Base-by-base conservation (phyloP, 139 green algal species). In the Tetradesmus obliquus region DNA sequence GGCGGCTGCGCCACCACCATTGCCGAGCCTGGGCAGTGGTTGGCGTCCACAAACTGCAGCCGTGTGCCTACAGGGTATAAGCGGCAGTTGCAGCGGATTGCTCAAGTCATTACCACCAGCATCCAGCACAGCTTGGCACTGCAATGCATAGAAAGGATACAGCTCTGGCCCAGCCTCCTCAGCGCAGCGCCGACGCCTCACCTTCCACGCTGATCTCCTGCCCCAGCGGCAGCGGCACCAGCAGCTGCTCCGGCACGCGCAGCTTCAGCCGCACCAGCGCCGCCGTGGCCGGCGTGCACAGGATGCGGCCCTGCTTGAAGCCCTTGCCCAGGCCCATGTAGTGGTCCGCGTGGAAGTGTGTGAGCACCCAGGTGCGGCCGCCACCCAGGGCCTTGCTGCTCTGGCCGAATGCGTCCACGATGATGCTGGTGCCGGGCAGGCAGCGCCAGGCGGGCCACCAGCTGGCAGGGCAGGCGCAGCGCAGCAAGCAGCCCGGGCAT, bases 341-440 rank as follows among this genome's bases (percentile, higher is more conserved):
- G 89, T 99, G 97, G 91, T 98, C 97, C 0, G 96, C 93, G 88
- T 99, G 97, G 95, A 99, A 99, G 93, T 99, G 97, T 0, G 95
- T 98, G 58, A 99, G 95, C 91, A 98, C 96, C 96, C 97, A 98
- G 91, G 93, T 92, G 32, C 84, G 51, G 72, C 79, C 7, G 72
- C 57, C 53, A 71, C 82, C 74, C 82, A 94, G 53, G 62, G 82
- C 10, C 19, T 88, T 86, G 22, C 84, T 88, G 51, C 91, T 72
- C 7, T 91, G 93, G 53, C 93, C 90, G 88, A 98, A 98, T 62
- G 87, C 90, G 92, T 98, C 97, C 72, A 98, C 96, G 45, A 97
- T 86, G 62, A 98, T 96, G 66, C 93, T 95, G 62, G 89, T 89
- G 62, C 89, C 81, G 5, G 89, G 89, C 22, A 92, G 62, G 15